Evolutionary conservation across 352 stramenopile species (phyloP), one percentile per base, ranked within the genome.

Genomic region (Phytopythium kandeliae): DNA sequence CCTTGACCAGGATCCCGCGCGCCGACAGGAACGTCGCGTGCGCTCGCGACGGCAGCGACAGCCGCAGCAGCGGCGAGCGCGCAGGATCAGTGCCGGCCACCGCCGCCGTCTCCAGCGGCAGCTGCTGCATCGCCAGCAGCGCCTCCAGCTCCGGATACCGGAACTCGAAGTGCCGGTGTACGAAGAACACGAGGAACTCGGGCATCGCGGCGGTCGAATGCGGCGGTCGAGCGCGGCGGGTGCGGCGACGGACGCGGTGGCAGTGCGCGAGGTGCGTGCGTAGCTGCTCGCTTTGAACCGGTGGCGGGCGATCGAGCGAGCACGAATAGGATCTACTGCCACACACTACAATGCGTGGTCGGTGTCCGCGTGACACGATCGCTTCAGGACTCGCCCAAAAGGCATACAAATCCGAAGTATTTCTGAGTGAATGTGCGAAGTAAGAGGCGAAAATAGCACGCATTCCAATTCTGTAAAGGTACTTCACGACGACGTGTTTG

Each of bases 101-200:
- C 10, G 74, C 73, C 17, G 67, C 55, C 12, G 67, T 64, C 3
- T 62, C 43, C 16, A 66, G 55, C 10, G 53, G 48, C 2, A 92
- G 62, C 3, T 65, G 43, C 45, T 91, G 79, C 54, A 94, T 58
- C 40, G 67, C 69, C 38, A 92, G 63, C 52, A 94, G 57, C 30
- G 83, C 78, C 58, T 89, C 75, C 30, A 94, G 61, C 58, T 94
- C 83, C 19, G 83, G 78, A 51, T 91, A 89, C 19, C 83, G 78
- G 62, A 92, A 92, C 44, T 83, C 69, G 34, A 89, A 91, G 71
- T 91, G 79, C 42, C 79, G 77, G 53, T 91, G 79, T 62, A 91
- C 79, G 62, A 87, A 91, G 58, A 83, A 88, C 22, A 91, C 78
- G 49, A 91, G 71, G 61, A 85, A 91, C 59, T 86, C 76, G 34